Percentiles rank a stretch among this genome's conserved stretches.
phyloP scores from a whole-genome alignment of 2,329 filamentous ascomycete species.

The Pseudopithomyces maydicus region DNA sequence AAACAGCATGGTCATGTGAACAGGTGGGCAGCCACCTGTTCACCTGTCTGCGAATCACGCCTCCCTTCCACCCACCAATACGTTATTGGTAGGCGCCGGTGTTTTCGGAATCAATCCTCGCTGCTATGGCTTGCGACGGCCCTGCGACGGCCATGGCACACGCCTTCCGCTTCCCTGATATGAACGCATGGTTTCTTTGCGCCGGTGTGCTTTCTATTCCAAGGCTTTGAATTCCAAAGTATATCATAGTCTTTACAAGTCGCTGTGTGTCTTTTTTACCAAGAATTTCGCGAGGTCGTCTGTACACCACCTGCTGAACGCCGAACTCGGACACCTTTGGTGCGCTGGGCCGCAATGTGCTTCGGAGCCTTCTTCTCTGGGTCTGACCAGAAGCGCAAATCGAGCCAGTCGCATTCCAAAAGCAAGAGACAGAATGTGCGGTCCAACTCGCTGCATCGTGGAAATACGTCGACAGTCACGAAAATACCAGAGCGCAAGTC shows the following conservation, averaged over 20 bases:
- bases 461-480: constrained; percentile 27
- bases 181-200: not conserved
- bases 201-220: not conserved
- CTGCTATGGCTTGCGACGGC: too few species aligned
- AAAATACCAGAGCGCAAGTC: constrained; percentile 36
- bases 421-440: constrained; percentile 37
- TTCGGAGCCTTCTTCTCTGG: constrained; percentile 42
- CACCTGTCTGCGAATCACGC: too few species aligned
- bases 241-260: not conserved
- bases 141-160: too few species aligned
- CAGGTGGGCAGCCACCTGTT: too few species aligned
- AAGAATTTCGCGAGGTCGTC: too few species aligned
- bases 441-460: constrained; percentile 25
- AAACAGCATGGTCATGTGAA: too few species aligned
- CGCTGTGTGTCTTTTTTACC: not conserved
- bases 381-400: constrained; percentile 38
- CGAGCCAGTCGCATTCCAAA: constrained; percentile 27
- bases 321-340: constrained; percentile 34
- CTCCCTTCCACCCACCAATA: too few species aligned
- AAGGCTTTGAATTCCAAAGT: constrained; percentile 7
- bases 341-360: constrained; percentile 40
- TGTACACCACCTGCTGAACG: constrained; percentile 10
- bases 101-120: too few species aligned
- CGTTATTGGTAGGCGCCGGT: too few species aligned
- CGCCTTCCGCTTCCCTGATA: too few species aligned